Evolutionary conservation across 495 filamentous ascomycete genomes (phyloP), one percentile per base, ranked within the genome.

Genomic region (Aspergillus ostianus): DNA sequence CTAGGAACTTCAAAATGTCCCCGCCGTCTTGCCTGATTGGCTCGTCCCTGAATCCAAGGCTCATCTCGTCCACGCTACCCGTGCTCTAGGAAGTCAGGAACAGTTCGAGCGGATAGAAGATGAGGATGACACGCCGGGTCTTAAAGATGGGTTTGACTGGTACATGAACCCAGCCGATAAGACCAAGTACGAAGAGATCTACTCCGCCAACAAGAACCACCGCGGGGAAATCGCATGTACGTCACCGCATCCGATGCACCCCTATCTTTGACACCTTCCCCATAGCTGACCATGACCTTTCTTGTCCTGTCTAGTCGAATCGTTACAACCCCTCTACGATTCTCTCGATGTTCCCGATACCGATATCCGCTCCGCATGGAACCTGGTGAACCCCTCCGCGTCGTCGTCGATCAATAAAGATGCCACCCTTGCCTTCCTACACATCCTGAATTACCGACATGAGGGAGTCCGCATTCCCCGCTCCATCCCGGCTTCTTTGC

Each of bases 61-160:
- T 67, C 93, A 98, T 75, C 85, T 98, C 49, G 92, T 98, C 47
- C 91, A 94, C 64, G 94, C 94, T 8, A 90, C 77, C 61, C 85
- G 89, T 53, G 94, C 95, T 46, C 78, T 98, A 56, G 89, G 85
- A 45, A 85, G 84, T 55, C 88, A 86, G 57, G 82, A 87, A 36
- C 83, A 88, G 60, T 96, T 97, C 74, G 92, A 97, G 73, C 83
- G 85, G 58, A 82, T 91, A 61, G 82, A 84, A 57, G 82, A 84
- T 47, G 90, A 93, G 60, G 88, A 91, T 61, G 91, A 93, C 68
- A 84, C 84, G 20, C 84, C 85, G 5, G 91, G 94, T 6, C 76
- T 98, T 55, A 96, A 94, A 70, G 90, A 96, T 75, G 92, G 93
- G 1, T 98, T 98, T 73, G 94, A 98, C 73, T 98, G 94, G 94